Percentiles rank a stretch among this genome's conserved stretches.
Evolutionary conservation across 768 basidiomycete species (phyloP).

Genomic region (Fomitopsis serialis): DNA sequence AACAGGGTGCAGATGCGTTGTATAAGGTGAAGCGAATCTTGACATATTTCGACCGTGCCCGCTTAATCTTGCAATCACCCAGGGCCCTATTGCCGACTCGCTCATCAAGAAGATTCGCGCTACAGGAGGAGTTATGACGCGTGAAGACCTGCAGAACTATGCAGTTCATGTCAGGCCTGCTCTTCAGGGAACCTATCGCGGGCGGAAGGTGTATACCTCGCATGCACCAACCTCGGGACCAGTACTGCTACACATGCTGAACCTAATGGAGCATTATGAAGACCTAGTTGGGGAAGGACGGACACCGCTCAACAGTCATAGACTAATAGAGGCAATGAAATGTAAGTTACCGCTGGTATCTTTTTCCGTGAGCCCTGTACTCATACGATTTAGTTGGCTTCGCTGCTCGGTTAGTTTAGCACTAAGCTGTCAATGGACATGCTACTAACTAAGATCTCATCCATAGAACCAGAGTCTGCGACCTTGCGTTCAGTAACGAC

Average conservation of each 20-base stretch:
- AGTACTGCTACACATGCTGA: slow-evolving; percentile 89
- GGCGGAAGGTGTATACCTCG: slow-evolving; percentile 77
- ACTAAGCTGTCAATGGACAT: background rate
- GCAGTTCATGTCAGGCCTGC: slow-evolving; percentile 64
- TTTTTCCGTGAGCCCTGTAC: background rate
- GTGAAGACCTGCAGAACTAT: slow-evolving; percentile 71
- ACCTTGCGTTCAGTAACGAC: slow-evolving; percentile 64
- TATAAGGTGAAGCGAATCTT: slow-evolving; percentile 51
- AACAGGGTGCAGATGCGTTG: slow-evolving; percentile 74
- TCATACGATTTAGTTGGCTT: slow-evolving; percentile 46
- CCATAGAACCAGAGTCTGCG: slow-evolving; percentile 74
- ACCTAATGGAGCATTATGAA: slow-evolving; percentile 75
- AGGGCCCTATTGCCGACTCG: slow-evolving; percentile 81
- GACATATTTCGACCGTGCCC: slow-evolving; percentile 6
- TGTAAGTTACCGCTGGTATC: slow-evolving; percentile 37
- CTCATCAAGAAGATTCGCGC: slow-evolving; percentile 63
- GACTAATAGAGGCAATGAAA: slow-evolving; percentile 81
- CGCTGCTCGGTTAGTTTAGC: slow-evolving; percentile 43
- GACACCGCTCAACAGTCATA: slow-evolving; percentile 67
- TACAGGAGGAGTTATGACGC: slow-evolving; percentile 77
- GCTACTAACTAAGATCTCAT: background rate
- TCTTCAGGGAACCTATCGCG: slow-evolving; percentile 70
- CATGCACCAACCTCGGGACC: slow-evolving; percentile 85
- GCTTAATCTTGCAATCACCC: background rate
- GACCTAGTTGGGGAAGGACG: slow-evolving; percentile 40